phyloP scores from a whole-genome alignment of 495 filamentous ascomycete species.

The Penicillium robsamsonii region DNA sequence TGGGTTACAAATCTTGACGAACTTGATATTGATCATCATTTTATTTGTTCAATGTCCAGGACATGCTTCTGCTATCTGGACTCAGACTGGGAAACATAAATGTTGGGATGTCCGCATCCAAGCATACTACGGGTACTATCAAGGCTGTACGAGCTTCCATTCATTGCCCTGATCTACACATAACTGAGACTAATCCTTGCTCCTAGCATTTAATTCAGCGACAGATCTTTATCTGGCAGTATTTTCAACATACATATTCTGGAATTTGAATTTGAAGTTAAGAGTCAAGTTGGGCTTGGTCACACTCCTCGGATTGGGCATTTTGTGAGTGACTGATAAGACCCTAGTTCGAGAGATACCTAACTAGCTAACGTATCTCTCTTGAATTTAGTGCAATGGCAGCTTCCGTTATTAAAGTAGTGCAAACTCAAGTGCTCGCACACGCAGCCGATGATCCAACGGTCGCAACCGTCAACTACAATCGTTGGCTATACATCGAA shows the following conservation, averaged over 20 bases:
- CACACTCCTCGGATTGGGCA: conserved; percentile 43
- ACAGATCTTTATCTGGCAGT: conserved; percentile 50
- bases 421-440: conserved; percentile 29
- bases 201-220: conserved; percentile 41
- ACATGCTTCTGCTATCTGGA: conserved; percentile 40
- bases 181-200: background rate
- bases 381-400: conserved; percentile 26
- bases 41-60: conserved; percentile 40
- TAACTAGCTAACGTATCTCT: background rate
- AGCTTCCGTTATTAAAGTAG: conserved; percentile 32
- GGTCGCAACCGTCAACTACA: conserved; percentile 25
- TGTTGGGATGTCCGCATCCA: conserved; percentile 37
- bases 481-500: conserved; percentile 34
- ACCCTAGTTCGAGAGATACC: background rate
- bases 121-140: conserved; percentile 41
- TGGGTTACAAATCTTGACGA: conserved; percentile 24
- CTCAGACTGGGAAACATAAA: conserved; percentile 26
- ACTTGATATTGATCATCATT: conserved; percentile 34
- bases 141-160: conserved; percentile 33
- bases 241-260: conserved; percentile 47
- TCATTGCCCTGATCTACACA: background rate
- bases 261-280: conserved; percentile 40
- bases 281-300: conserved; percentile 49
- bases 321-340: conserved; percentile 32
- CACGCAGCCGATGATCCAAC: conserved; percentile 27